These are phyloP conservation scores for Podila epicladia DNA, from an alignment of 192 early-diverging fungal genomes.

Conservation along the genomic window DNA sequence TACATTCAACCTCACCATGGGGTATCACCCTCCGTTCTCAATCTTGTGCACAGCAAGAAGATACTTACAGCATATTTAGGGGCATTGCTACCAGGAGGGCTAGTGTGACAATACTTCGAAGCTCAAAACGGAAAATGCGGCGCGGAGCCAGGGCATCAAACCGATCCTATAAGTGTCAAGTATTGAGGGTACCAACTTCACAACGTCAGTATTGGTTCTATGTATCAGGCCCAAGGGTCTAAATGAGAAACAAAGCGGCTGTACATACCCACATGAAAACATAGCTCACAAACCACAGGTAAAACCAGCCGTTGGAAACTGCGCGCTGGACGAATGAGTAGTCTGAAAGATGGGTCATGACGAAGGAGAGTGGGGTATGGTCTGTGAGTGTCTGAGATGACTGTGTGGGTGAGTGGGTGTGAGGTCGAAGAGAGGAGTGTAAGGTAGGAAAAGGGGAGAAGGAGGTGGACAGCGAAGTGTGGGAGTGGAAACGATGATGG, in stretches of 20 bases:
- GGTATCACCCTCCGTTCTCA: too few species aligned
- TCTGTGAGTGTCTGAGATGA: background rate
- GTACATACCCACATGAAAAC: background rate
- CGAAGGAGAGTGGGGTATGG: background rate
- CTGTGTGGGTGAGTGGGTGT: background rate
- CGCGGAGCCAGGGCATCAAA: background rate
- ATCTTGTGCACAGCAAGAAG: background rate
- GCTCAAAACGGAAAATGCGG: slow-evolving; percentile 1
- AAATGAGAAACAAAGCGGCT: background rate
- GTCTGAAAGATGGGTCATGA: slow-evolving; percentile 9
- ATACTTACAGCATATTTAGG: background rate
- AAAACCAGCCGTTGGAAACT: background rate
- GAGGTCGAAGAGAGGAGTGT: background rate
- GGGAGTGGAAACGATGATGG: background rate
- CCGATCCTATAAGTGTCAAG: background rate
- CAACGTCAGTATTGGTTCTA: too few species aligned
- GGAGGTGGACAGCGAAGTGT: background rate
- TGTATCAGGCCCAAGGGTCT: too few species aligned
- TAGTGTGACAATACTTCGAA: slow-evolving; percentile 3
- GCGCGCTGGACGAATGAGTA: slow-evolving; percentile 1
- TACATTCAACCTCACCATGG: too few species aligned
- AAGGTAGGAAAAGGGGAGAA: background rate
- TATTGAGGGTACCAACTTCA: background rate
- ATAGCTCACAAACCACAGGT: background rate
- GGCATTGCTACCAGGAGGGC: background rate